Base-by-base conservation (phyloP, 2,329 filamentous ascomycete species). In the Botrytis aclada region DNA sequence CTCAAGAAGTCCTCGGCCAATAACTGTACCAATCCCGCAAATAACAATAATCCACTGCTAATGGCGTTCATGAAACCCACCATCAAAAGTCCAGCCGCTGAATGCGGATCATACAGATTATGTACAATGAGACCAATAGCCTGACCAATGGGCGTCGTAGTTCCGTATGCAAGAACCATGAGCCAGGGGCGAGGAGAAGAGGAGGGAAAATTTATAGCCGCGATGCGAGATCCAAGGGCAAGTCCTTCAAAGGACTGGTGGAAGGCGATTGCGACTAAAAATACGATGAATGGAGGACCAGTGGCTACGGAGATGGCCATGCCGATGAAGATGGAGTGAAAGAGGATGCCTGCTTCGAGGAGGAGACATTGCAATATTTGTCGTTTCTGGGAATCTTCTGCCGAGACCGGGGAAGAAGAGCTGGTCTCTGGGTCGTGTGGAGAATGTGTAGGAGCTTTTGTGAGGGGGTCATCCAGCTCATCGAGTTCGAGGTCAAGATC, bases 171-270 rank as follows among this genome's bases (percentile, higher is more conserved):
- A 22, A 94, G 83, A 1, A 93, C 92, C 92, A 94, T 94, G 14
- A 94, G 85, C 92, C 92, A 87, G 0, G 96, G 95, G 65, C 92
- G 92, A 2, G 88, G 83, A 0, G 93, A 95, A 4, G 87, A 87
- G 32, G 87, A 87, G 0, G 92, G 88, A 79, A 98, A 97, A 81
- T 92, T 89, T 41, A 97, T 89, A 16, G 92, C 92, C 0, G 93
- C 92, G 78, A 97, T 97, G 73, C 94, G 92, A 61, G 92, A 92
- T 10, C 94, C 94, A 7, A 97, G 88, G 0, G 94, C 94, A 22
- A 97, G 89, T 2, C 94, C 94, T 83, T 97, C 94, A 76, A 97
- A 97, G 1, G 92, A 94, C 83, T 97, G 92, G 79, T 96, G 93
- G 82, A 95, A 95, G 76, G 88, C 89, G 75, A 96, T 94, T 67